phyloP scores from a whole-genome alignment of 2,329 filamentous ascomycete species.

The Intubia oerlemansii region DNA sequence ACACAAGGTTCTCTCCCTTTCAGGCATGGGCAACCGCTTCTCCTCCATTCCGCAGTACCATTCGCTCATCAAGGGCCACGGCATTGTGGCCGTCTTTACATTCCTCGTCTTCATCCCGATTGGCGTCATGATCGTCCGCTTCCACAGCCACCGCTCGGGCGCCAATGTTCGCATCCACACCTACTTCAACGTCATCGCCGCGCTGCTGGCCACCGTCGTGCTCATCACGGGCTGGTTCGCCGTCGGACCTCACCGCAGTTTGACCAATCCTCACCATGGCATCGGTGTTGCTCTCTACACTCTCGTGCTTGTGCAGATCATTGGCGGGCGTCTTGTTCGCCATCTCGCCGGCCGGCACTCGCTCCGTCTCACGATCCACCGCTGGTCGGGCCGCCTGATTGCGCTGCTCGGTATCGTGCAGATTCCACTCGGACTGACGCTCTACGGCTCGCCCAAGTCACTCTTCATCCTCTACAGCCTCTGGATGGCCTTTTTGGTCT shows the following conservation, averaged over 20 bases:
- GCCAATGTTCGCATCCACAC: slow-evolving; percentile 48
- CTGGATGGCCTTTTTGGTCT: slow-evolving; percentile 50
- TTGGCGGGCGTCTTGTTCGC: slow-evolving; percentile 44
- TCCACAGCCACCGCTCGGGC: slow-evolving; percentile 40
- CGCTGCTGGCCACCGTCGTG: slow-evolving; percentile 45
- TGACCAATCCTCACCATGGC: slow-evolving; percentile 69
- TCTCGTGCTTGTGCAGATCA: slow-evolving; percentile 46
- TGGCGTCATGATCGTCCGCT: slow-evolving; percentile 54
- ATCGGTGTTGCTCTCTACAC: slow-evolving; percentile 65
- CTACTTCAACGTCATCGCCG: slow-evolving; percentile 49
- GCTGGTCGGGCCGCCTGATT: slow-evolving; percentile 64
- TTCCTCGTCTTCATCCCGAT: slow-evolving; percentile 55
- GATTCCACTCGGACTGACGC: slow-evolving; percentile 67
- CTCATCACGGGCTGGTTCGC: slow-evolving; percentile 61
- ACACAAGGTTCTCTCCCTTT: not conserved
- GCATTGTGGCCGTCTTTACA: slow-evolving; percentile 46
- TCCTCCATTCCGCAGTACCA: slow-evolving; percentile 48
- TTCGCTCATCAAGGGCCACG: slow-evolving; percentile 47
- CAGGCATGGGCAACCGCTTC: slow-evolving; percentile 71
- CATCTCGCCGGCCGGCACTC: slow-evolving; percentile 27
- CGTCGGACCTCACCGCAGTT: slow-evolving; percentile 47
- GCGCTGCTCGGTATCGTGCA: slow-evolving; percentile 70
- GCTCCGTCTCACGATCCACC: slow-evolving; percentile 47
- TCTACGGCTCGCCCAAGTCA: slow-evolving; percentile 75
- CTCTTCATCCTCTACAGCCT: slow-evolving; percentile 74